Evolutionary conservation across 805 yeast genomes (phyloP).

Genomic region (Saturnispora saitoi): DNA sequence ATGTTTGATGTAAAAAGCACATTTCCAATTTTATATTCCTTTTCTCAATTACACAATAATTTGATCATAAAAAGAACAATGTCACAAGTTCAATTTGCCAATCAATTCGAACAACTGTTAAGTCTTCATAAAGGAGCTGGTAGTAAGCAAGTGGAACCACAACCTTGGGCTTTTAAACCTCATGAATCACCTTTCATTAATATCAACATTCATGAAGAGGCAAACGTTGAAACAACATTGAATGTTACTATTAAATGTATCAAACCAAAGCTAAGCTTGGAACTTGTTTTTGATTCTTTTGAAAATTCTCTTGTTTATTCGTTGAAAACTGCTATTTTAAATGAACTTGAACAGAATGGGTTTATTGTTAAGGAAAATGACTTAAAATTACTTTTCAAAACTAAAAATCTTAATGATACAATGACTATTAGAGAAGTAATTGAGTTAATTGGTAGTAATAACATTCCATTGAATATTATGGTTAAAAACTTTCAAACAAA

Average conservation of each 20-base stretch:
- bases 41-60: neutral
- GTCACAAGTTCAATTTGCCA: constrained; percentile 7
- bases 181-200: neutral
- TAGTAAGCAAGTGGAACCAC: constrained; percentile 17
- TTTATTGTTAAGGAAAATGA: constrained; percentile 26
- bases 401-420: constrained; percentile 42
- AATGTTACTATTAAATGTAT: constrained; percentile 46
- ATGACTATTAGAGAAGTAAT: constrained; percentile 21
- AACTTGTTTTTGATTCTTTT: constrained; percentile 11
- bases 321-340: constrained; percentile 28
- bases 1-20: neutral
- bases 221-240: neutral
- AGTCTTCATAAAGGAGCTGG: neutral
- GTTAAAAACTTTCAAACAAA: constrained; percentile 10
- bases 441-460: constrained; percentile 1
- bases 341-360: constrained; percentile 22
- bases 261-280: constrained; percentile 53
- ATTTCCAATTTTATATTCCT: neutral
- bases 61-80: constrained; percentile 1
- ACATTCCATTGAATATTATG: constrained; percentile 13
- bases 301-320: constrained; percentile 27
- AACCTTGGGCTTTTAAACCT: neutral
- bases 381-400: constrained; percentile 40
- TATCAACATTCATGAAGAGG: neutral
- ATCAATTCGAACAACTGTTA: constrained; percentile 2